These are phyloP conservation scores for Chrysosporium keratinophilum DNA, from an alignment of 2,329 filamentous ascomycete genomes.

Conservation along the genomic window DNA sequence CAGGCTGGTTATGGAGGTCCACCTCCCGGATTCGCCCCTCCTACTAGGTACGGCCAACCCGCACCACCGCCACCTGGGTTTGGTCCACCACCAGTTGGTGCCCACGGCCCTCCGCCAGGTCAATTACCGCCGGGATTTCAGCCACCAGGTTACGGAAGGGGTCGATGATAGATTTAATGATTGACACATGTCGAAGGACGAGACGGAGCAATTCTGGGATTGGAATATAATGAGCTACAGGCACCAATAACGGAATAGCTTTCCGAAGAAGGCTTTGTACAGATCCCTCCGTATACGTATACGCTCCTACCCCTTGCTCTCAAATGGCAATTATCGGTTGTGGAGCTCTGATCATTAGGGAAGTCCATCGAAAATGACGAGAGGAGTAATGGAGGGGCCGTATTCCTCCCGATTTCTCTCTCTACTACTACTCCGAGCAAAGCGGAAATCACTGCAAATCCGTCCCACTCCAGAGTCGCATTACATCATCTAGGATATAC, in stretches of 20 bases:
- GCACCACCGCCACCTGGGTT: slow-evolving; percentile 39
- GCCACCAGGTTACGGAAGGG: slow-evolving; percentile 30
- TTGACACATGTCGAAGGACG: too few species aligned
- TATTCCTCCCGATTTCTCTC: too few species aligned
- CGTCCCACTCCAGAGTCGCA: too few species aligned
- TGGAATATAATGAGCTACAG: background rate
- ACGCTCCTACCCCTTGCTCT: too few species aligned
- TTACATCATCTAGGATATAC: too few species aligned
- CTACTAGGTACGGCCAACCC: slow-evolving; percentile 29
- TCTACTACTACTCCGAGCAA: too few species aligned
- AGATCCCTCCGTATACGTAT: background rate
- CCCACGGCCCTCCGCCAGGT: slow-evolving; percentile 22
- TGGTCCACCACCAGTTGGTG: slow-evolving; percentile 24
- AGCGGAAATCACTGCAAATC: too few species aligned
- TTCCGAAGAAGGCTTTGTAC: background rate
- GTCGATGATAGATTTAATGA: slow-evolving; percentile 23
- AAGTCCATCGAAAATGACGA: too few species aligned
- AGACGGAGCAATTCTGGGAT: background rate
- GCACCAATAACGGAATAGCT: background rate
- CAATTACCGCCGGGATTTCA: slow-evolving; percentile 37
- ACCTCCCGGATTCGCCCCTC: slow-evolving; percentile 34
- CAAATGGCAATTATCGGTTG: too few species aligned
- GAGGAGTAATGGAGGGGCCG: too few species aligned
- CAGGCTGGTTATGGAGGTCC: slow-evolving; percentile 59
- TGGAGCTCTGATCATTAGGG: too few species aligned